Conservation (phyloP, 257 asterid species). For the Solanum neorickii region DNA sequence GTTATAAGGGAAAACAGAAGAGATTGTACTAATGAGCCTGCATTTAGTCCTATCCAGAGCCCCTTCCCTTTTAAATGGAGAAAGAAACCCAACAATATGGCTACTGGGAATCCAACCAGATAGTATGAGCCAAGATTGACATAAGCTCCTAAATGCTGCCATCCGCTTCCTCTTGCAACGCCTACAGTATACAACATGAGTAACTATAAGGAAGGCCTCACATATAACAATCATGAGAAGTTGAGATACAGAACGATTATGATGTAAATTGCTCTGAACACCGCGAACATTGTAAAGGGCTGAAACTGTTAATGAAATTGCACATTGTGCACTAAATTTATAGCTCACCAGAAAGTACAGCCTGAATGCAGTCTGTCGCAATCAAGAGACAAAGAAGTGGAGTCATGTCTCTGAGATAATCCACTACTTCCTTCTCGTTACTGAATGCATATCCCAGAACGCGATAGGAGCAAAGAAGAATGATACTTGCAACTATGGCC, state of each 20-base stretch:
- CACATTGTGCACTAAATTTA: neutral
- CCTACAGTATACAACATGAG: slow-evolving; percentile 10
- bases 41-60: slow-evolving; percentile 49
- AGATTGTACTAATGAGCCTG: slow-evolving; percentile 37
- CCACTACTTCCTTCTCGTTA: slow-evolving; percentile 8
- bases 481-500: neutral
- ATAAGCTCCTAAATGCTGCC: slow-evolving; percentile 62
- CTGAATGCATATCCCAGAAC: slow-evolving; percentile 14
- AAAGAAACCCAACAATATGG: slow-evolving; percentile 29
- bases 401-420: slow-evolving; percentile 1
- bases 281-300: neutral
- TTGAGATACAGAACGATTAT: neutral
- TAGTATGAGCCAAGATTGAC: slow-evolving; percentile 49
- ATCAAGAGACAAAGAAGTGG: slow-evolving; percentile 10
- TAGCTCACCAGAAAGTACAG: slow-evolving; percentile 7
- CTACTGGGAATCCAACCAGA: slow-evolving; percentile 40
- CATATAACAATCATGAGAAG: neutral
- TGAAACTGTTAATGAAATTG: neutral
- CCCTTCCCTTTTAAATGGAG: slow-evolving; percentile 34
- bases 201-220: neutral
- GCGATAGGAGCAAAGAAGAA: neutral
- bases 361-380: slow-evolving; percentile 2
- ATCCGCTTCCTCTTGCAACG: slow-evolving; percentile 59
- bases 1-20: slow-evolving; percentile 24
- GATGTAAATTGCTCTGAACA: neutral